Evolutionary conservation across 2,329 filamentous ascomycete genomes (phyloP), one percentile per base, ranked within the genome.

Genomic region (Aspergillus oerlinghausenensis): DNA sequence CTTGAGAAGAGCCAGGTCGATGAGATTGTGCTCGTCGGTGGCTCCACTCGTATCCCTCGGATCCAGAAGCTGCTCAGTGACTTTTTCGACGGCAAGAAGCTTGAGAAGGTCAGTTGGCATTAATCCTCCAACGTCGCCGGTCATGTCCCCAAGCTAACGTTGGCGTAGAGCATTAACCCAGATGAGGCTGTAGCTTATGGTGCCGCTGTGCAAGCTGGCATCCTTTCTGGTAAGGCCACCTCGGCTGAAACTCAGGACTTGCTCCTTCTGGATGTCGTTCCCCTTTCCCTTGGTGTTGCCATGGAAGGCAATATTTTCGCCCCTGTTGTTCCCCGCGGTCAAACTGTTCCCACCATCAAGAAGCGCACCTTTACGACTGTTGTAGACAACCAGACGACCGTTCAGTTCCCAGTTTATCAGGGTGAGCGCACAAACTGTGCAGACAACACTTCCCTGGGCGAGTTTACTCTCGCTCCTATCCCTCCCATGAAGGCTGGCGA

Each of bases 281-380:
- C 94, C 67, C 89, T 99, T 62, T 96, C 92, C 61, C 89, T 99
- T 32, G 94, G 94, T 88, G 93, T 99, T 67, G 94, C 93, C 74
- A 99, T 97, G 94, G 94, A 97, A 83, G 93, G 94, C 67, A 97
- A 97, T 83, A 96, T 97, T 79, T 97, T 97, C 75, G 93, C 93
- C 55, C 90, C 91, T 52, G 93, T 97, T 63, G 92, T 99, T 66
- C 81, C 89, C 62, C 88, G 89, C 72, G 89, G 89, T 21, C 79
- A 85, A 61, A 90, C 89, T 4, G 86, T 92, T 2, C 90, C 91
- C 5, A 87, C 83, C 14, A 80, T 96, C 62, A 94, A 93, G 82
- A 95, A 95, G 82, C 79, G 79, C 63, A 93, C 92, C 19, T 96
- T 97, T 80, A 96, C 92, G 65, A 97, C 92, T 14, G 70, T 76